A percentile compares a stretch with the other conserved stretches of the same genome.
Conservation (phyloP, 345 rosid species). For the Microcos paniculata region DNA sequence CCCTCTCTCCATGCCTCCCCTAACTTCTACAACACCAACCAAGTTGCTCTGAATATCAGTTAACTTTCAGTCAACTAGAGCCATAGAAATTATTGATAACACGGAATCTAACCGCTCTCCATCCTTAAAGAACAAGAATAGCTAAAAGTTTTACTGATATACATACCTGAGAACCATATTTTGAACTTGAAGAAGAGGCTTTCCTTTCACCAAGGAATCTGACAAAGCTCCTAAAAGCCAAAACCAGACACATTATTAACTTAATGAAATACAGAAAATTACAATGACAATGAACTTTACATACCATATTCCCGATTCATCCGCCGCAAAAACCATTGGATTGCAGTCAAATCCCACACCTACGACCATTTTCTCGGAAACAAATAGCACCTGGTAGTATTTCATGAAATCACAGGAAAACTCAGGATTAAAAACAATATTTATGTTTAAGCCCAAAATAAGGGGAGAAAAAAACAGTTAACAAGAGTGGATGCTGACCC, state of each 20-base stretch:
- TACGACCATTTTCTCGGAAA: slow-evolving; percentile 88
- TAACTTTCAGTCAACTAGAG: neutral
- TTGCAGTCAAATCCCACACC: slow-evolving; percentile 96
- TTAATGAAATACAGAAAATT: neutral
- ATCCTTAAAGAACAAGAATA: neutral
- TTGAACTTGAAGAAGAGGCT: slow-evolving; percentile 61
- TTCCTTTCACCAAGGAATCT: slow-evolving; percentile 85
- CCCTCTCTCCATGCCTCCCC: neutral
- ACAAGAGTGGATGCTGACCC: slow-evolving; percentile 97
- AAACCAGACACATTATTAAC: slow-evolving; percentile 9
- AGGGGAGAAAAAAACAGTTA: slow-evolving; percentile 25
- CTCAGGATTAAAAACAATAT: neutral
- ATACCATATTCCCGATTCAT: slow-evolving; percentile 95
- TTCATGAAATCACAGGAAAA: neutral
- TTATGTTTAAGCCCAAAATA: neutral
- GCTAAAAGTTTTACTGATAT: neutral
- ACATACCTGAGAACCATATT: slow-evolving; percentile 83
- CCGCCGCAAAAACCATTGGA: slow-evolving; percentile 94
- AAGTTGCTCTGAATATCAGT: neutral
- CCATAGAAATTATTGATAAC: neutral
- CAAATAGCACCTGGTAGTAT: slow-evolving; percentile 70
- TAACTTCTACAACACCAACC: neutral
- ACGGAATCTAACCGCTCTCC: neutral
- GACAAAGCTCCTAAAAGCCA: slow-evolving; percentile 66
- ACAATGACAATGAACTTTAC: slow-evolving; percentile 10